Conservation (phyloP, 176 grass and related monocot species). For the Areca catechu region DNA sequence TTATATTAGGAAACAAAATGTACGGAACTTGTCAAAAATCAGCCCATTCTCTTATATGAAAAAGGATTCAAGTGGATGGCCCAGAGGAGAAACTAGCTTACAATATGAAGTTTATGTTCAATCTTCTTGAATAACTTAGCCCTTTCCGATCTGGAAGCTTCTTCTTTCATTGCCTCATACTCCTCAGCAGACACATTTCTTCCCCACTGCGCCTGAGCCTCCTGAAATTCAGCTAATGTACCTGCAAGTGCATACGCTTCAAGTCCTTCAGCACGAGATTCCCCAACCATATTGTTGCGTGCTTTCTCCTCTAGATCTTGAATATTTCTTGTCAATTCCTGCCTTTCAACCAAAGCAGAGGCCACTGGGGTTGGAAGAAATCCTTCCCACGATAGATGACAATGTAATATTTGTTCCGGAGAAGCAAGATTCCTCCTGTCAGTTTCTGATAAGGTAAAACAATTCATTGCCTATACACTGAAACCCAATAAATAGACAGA, state of each 20-base stretch:
- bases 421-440: constrained; percentile 82
- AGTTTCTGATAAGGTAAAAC: constrained; percentile 44
- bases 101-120: constrained; percentile 81
- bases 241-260: constrained; percentile 62
- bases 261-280: constrained; percentile 32
- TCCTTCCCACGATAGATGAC: constrained; percentile 96
- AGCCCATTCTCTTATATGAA: not conserved
- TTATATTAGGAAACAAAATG: no score
- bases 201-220: constrained; percentile 86
- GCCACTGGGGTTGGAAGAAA: constrained; percentile 62
- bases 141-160: constrained; percentile 65
- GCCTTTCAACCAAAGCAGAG: constrained; percentile 63
- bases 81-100: constrained; percentile 34
- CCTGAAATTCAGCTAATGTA: constrained; percentile 86
- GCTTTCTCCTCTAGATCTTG: constrained; percentile 72
- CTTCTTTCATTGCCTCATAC: constrained; percentile 79
- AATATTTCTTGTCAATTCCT: constrained; percentile 71
- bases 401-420: constrained; percentile 94
- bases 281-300: constrained; percentile 27
- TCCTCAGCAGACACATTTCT: constrained; percentile 68
- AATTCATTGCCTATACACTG: constrained; percentile 13
- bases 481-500: no score
- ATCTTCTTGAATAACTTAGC: constrained; percentile 62
- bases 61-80: not conserved
- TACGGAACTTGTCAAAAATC: no score